A percentile compares a stretch with the other conserved stretches of the same genome.
Evolutionary conservation across 75 land plant genomes (phyloP).

Genomic region (Adiantum capillusveneris): DNA sequence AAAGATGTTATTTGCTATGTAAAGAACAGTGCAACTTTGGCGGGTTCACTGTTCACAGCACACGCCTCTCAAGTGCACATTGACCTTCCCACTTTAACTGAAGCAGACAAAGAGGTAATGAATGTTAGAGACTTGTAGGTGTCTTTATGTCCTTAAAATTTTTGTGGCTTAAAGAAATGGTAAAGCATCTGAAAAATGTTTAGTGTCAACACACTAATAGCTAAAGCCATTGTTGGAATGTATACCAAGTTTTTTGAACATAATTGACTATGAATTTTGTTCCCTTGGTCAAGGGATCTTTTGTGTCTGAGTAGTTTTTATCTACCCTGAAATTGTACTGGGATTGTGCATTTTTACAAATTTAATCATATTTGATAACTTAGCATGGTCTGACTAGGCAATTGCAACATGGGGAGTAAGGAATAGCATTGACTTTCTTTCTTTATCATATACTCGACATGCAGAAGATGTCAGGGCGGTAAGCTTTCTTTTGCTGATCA

Average conservation of each 20-base stretch:
- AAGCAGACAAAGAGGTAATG: constrained; percentile 62
- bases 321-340: too few species aligned
- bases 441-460: constrained; percentile 75
- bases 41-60: constrained; percentile 69
- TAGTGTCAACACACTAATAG: too few species aligned
- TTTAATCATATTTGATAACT: too few species aligned
- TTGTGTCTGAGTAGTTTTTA: too few species aligned
- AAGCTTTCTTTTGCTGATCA: constrained; percentile 15
- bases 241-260: too few species aligned
- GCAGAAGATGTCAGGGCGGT: constrained; percentile 87
- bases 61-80: constrained; percentile 72
- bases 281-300: too few species aligned
- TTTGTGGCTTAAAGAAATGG: too few species aligned
- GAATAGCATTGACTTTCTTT: constrained; percentile 80
- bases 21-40: constrained; percentile 77
- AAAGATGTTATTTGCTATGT: constrained; percentile 71
- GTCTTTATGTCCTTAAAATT: too few species aligned
- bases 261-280: too few species aligned
- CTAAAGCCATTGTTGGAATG: too few species aligned
- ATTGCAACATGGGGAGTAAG: constrained; percentile 77
- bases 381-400: constrained; percentile 40
- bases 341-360: too few species aligned
- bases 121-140: not conserved
- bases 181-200: too few species aligned
- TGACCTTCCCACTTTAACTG: constrained; percentile 75